These are phyloP conservation scores for Blepharisma stoltei DNA, from an alignment of 73 alveolate species.

Conservation along the genomic window DNA sequence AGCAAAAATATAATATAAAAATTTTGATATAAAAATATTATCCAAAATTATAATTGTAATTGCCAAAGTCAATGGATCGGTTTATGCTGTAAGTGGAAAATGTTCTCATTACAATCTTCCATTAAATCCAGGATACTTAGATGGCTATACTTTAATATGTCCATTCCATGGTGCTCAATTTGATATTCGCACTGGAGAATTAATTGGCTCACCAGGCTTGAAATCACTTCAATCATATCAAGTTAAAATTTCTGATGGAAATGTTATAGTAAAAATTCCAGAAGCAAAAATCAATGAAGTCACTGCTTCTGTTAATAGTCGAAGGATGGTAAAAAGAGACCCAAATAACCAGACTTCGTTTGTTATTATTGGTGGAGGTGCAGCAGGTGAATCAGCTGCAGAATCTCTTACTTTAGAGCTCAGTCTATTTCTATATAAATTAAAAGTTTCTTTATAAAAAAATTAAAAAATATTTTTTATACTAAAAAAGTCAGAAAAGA, in stretches of 20 bases:
- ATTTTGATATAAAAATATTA: no score
- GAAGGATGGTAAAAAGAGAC: conserved; percentile 68
- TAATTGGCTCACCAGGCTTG: conserved; percentile 78
- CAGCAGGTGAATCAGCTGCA: conserved; percentile 82
- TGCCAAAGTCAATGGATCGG: not conserved
- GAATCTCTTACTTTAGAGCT: no score
- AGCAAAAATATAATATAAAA: no score
- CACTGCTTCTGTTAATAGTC: conserved; percentile 33
- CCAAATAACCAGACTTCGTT: conserved; percentile 46
- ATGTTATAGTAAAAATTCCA: conserved; percentile 56
- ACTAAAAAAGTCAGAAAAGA: no score
- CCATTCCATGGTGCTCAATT: conserved; percentile 88
- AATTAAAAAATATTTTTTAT: no score
- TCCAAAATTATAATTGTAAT: no score
- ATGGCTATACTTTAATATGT: conserved; percentile 76
- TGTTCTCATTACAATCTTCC: conserved; percentile 93
- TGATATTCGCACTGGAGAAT: conserved; percentile 64
- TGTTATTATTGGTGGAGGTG: conserved; percentile 89
- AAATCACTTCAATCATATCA: conserved; percentile 72
- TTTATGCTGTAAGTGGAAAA: conserved; percentile 50
- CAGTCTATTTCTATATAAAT: no score
- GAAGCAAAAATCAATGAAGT: conserved; percentile 34
- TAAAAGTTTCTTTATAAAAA: no score
- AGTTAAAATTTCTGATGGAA: conserved; percentile 61
- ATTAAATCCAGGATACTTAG: conserved; percentile 55